Evolutionary conservation across 768 basidiomycete species (phyloP).

Genomic region (Lactarius sanguifluus): DNA sequence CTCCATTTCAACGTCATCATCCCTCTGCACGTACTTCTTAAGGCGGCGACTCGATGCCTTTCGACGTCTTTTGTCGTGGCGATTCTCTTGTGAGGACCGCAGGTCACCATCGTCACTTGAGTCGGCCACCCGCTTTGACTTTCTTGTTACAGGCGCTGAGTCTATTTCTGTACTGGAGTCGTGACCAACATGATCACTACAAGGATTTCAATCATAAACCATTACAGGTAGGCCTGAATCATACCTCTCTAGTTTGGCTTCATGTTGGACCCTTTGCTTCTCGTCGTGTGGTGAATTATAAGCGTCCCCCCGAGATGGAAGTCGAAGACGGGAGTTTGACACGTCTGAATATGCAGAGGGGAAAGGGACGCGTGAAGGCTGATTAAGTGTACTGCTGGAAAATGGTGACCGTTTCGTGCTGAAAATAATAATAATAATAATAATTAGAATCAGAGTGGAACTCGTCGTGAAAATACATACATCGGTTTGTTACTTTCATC

Average conservation of each 20-base stretch:
- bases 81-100: conserved; percentile 23
- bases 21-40: conserved; percentile 15
- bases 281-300: conserved; percentile 7
- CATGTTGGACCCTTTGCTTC: background rate
- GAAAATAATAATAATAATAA: background rate
- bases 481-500: conserved; percentile 11
- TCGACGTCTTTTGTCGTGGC: conserved; percentile 29
- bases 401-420: conserved; percentile 17
- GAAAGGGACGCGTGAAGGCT: conserved; percentile 2
- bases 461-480: conserved; percentile 7
- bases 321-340: conserved; percentile 3
- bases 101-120: conserved; percentile 28
- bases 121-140: conserved; percentile 29
- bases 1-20: conserved; percentile 44
- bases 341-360: conserved; percentile 7
- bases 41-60: conserved; percentile 26
- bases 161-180: conserved; percentile 16
- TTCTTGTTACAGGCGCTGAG: conserved; percentile 7
- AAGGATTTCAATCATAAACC: background rate
- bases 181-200: conserved; percentile 11
- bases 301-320: background rate
- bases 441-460: background rate
- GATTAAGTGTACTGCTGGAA: background rate
- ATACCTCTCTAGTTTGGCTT: conserved; percentile 8
- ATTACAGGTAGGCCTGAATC: background rate